Base-by-base conservation (phyloP, 352 stramenopile genomes). In the Phytopythium litorale region DNA sequence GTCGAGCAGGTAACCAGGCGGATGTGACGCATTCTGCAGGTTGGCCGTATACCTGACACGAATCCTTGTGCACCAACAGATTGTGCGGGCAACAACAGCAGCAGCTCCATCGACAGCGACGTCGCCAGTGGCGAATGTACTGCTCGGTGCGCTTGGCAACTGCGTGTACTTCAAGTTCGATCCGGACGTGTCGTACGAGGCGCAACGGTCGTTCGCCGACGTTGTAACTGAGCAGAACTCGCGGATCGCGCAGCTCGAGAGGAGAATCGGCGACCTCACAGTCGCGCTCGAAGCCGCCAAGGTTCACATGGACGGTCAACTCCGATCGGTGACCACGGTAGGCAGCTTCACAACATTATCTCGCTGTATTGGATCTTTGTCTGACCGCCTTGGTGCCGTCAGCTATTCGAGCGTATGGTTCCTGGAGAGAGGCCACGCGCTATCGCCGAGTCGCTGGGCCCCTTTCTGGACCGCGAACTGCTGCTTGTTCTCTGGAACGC, bases 401-500 rank as follows among this genome's bases (percentile, higher is more conserved):
- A 77, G 61, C 46, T 75, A 3, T 59, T 85, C 23, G 65, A 70
- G 25, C 72, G 72, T 45, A 71, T 88, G 42, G 66, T 78, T n/a
- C 40, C 73, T 7, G 65, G 62, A 18, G 53, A 64, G 38, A 65
- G 75, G 18, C 51, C 70, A 1, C 63, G 46, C 23, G 56, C 72
- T 16, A 70, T 91, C 56, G 69, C 70, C 0, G 73, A 88, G 37
- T 69, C 81, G 28, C 28, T 89, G 15, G 56, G 66, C 1, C 79
- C 79, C 30, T 85, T 87, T 12, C 66, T 89, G 9, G 68, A 70
- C 42, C 79, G 87, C 8, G 76, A 86, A 12, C 57, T 88, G n/a
- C 54, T 89, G 49, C 64, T 87, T 9, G 65, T 84, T 33, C 62
- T 91, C 6, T 91, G 78, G 79, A 89, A 91, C 45, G 64, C 74